A percentile compares a stretch with the other conserved stretches of the same genome.
Conservation (phyloP, 139 green algal genomes). For the Yamagishiella unicocca region DNA sequence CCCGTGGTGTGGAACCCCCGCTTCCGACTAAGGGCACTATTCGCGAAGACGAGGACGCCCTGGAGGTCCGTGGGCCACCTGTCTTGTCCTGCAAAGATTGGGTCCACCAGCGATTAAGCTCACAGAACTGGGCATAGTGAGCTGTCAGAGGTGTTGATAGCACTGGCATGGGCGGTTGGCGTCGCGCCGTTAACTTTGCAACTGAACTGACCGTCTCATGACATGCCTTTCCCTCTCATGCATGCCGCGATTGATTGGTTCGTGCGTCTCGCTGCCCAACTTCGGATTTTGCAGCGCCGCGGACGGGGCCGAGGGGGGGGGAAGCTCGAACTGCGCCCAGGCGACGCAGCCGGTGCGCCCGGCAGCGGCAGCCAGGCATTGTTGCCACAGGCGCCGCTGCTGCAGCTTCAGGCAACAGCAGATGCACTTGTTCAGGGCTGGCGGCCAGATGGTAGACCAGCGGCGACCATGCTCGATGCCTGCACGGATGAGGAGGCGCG, state of each 20-base stretch:
- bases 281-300: background rate
- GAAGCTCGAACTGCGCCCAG: background rate
- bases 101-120: too few species aligned
- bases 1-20: background rate
- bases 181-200: too few species aligned
- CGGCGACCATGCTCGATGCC: conserved; percentile 57
- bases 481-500: conserved; percentile 55
- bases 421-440: conserved; percentile 16
- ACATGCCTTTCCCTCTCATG: too few species aligned
- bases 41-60: background rate
- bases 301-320: conserved; percentile 4
- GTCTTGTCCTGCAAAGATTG: too few species aligned
- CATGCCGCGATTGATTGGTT: too few species aligned
- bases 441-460: conserved; percentile 29
- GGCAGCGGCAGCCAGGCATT: background rate
- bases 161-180: too few species aligned
- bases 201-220: too few species aligned
- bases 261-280: too few species aligned
- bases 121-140: too few species aligned
- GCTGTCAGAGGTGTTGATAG: too few species aligned
- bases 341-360: background rate
- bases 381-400: background rate
- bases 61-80: conserved; percentile 15
- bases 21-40: background rate
- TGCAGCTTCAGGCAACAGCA: background rate